A percentile compares a stretch with the other conserved stretches of the same genome.
phyloP scores from a whole-genome alignment of 352 stramenopile species.

The Pythium coloratum region DNA sequence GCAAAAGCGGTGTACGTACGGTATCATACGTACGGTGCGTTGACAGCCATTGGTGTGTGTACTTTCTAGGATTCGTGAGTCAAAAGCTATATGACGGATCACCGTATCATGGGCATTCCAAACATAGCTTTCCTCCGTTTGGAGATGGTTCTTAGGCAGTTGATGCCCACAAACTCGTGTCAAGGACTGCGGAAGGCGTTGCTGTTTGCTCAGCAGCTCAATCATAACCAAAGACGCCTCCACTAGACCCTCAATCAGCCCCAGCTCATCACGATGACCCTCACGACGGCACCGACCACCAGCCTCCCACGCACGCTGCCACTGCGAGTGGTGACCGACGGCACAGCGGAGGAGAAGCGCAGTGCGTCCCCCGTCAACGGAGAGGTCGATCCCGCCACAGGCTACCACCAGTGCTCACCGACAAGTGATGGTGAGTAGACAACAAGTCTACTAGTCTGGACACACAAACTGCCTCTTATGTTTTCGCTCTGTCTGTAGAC shows the following conservation, averaged over 20 bases:
- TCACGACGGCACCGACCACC: background rate
- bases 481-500: slow-evolving; percentile 16
- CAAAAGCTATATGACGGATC: too few relatives aligned
- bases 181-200: too few relatives aligned
- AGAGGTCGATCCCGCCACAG: background rate
- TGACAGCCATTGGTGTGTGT: background rate
- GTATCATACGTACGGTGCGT: too few relatives aligned
- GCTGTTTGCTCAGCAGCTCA: background rate
- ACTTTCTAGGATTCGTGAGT: background rate
- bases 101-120: background rate
- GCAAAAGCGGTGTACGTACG: too few relatives aligned
- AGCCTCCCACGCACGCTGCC: slow-evolving; percentile 1
- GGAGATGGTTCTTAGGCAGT: background rate
- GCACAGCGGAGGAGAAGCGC: slow-evolving; percentile 13
- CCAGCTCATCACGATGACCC: background rate
- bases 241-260: background rate
- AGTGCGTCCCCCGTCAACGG: slow-evolving; percentile 1
- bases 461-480: background rate
- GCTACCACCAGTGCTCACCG: background rate
- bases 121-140: background rate
- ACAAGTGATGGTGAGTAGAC: slow-evolving; percentile 15
- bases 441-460: background rate
- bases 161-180: too few relatives aligned
- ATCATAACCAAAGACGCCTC: background rate
- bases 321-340: slow-evolving; percentile 13